Base-by-base conservation (phyloP, 208 protist species). In the Trypanosoma vivax region DNA sequence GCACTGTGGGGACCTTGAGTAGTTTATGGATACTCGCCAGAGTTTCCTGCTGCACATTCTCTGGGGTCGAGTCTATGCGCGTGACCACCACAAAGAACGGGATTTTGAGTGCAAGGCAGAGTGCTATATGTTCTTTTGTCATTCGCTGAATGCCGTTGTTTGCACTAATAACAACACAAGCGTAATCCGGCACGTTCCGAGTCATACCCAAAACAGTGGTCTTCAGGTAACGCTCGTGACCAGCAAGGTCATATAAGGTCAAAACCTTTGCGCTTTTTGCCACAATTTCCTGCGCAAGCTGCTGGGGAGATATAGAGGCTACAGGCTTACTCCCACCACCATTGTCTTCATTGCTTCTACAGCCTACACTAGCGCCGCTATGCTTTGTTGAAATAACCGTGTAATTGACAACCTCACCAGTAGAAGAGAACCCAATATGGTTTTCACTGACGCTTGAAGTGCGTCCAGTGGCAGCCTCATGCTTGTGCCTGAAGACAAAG, bases 151-250 rank as follows among this genome's bases (percentile, higher is more conserved):
- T 88, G 37, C 85, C 90, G 69, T 94, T 92, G 65, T 96, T 96
- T 4, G 84, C 87, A 51, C 86, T 92, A 38, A 96, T 73, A 7
- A 95, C 85, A 47, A 96, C 70, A 60, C 94, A 97, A n/a, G 79
- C 80, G 74, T 97, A 98, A 70, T 98, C 95, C 0, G 96, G 96
- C 43, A 82, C 67, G 56, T 84, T 90, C 30, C 95, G 90, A n/a
- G 96, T 99, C 83, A 99, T 96, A 11, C 97, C 97, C 29, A 88
- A 84, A 24, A 99, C 83, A 1, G 97, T 99, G 2, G 97, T 99
- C 66, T 98, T 98, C 18, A 99, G 79, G 65, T 99, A 99, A 33
- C 83, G 80, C 62, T 98, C 96, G 58, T 99, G 97, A 2, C 97
- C 97, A 1, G 97, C 97, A 2, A 99, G 73, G 70, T 99, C 97